Base-by-base conservation (phyloP, 148 eudicot genomes). In the Rhododendron ferrugineum region DNA sequence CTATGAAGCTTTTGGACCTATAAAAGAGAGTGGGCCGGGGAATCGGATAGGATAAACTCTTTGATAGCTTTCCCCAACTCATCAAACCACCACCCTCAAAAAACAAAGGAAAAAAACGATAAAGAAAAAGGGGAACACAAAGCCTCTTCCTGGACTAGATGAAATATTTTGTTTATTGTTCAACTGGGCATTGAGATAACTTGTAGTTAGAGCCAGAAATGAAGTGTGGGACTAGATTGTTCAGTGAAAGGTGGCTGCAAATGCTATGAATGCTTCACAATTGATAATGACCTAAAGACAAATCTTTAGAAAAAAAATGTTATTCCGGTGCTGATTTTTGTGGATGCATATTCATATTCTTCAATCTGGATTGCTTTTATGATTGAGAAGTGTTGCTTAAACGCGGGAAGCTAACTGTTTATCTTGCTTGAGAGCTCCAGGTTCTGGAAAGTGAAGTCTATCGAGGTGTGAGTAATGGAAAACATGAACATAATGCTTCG, bases 401-500 rank as follows among this genome's bases (percentile, higher is more conserved):
- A 47, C 54, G 20, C 52, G 30, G 74, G 28, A 80, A 44, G 52
- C 85, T 86, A 68, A 83, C 37, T 4, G 20, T 83, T 15, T 72
- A 11, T 34, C 30, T 16, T 49, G 36, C 76, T 83, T 58, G 81
- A 81, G 47, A 80, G 52, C 37, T 70, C 66, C 89, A 93, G 92
- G 90, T 81, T 78, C 47, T 66, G 79, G 88, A 85, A 66, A 56
- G 85, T 77, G 72, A 72, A 78, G 86, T 75, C 60, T 85, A 66
- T 83, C 84, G 82, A 79, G 89, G 89, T 75, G 32, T 82, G 60
- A 87, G 81, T 78, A 85, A 88, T 83, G 75, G 83, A 49, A 86
- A 75, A 74, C 82, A 75, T 78, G 75, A 86, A 72, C 44, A 81
- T 83, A 73, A 60, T 6, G 44, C 30, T 44, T 50, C 66, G 74